These are phyloP conservation scores for Aspergillus pseudotamarii DNA, from an alignment of 2,329 filamentous ascomycete genomes.

Conservation along the genomic window DNA sequence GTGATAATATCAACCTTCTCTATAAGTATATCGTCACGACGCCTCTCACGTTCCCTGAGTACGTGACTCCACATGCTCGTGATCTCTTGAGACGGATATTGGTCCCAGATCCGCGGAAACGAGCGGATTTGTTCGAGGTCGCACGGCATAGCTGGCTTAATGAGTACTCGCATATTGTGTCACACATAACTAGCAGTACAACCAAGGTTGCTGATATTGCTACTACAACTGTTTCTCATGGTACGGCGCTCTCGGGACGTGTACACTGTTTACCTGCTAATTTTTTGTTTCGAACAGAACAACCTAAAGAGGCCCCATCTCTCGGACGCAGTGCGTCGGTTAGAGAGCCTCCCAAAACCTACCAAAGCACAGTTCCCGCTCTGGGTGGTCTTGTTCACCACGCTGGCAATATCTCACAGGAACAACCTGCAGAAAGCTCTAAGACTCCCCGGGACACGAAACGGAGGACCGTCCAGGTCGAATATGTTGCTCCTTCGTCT, in stretches of 20 bases:
- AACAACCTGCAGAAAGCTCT: slow-evolving; percentile 64
- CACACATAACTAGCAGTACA: slow-evolving; percentile 94
- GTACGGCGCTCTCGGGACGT: slow-evolving; percentile 41
- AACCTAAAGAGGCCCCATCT: slow-evolving; percentile 58
- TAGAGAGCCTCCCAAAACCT: slow-evolving; percentile 76
- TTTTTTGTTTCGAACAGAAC: slow-evolving; percentile 41
- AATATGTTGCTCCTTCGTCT: slow-evolving; percentile 91
- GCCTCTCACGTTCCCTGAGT: slow-evolving; percentile 95
- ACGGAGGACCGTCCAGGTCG: slow-evolving; percentile 91
- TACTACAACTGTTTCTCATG: slow-evolving; percentile 69
- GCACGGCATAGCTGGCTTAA: slow-evolving; percentile 97
- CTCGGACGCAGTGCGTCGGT: slow-evolving; percentile 90
- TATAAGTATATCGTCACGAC: slow-evolving; percentile 99
- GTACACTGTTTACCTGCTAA: slow-evolving; percentile 7
- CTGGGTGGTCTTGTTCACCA: slow-evolving; percentile 69
- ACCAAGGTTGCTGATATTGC: slow-evolving; percentile 85
- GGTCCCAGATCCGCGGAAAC: slow-evolving; percentile 90
- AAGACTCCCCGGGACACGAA: slow-evolving; percentile 79
- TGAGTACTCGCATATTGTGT: slow-evolving; percentile 94
- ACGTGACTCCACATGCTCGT: slow-evolving; percentile 93
- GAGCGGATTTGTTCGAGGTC: slow-evolving; percentile 95
- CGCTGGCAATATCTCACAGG: slow-evolving; percentile 72
- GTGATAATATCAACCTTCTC: slow-evolving; percentile 97
- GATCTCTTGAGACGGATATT: slow-evolving; percentile 91
- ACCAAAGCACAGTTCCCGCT: slow-evolving; percentile 50